These are phyloP conservation scores for Stevia rebaudiana DNA, from an alignment of 140 eudicot species.

Conservation along the genomic window DNA sequence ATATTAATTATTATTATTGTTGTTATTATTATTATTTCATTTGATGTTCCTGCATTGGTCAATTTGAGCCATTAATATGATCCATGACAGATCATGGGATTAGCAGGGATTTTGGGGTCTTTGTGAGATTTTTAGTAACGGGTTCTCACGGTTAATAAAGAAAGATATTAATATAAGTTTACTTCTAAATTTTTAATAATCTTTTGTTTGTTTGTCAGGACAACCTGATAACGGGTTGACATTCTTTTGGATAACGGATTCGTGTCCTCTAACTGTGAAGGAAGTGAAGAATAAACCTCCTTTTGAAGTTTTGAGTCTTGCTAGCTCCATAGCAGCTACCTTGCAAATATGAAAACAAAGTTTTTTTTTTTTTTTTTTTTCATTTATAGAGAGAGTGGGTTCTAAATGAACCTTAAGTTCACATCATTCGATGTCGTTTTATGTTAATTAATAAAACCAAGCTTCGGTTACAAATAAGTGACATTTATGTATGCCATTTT, in stretches of 20 bases:
- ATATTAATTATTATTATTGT: not conserved
- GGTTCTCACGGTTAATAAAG: no score
- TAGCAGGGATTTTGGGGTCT: not conserved
- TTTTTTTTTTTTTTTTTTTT: not conserved
- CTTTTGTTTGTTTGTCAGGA: constrained; percentile 34
- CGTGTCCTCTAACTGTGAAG: constrained; percentile 84
- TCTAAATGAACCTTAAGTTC: constrained; percentile 17
- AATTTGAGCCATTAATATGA: not conserved
- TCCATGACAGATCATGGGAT: not conserved
- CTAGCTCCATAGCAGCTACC: constrained; percentile 84
- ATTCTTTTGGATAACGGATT: constrained; percentile 95
- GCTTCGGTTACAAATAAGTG: constrained; percentile 1
- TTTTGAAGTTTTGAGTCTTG: constrained; percentile 85
- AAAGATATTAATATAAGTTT: not conserved
- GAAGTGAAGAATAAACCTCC: constrained; percentile 82
- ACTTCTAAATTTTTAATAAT: not conserved
- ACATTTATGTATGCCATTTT: constrained; percentile 7
- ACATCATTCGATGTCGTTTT: constrained; percentile 4
- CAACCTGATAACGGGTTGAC: constrained; percentile 63
- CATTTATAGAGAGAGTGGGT: constrained; percentile 26
- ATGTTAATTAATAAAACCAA: constrained; percentile 20
- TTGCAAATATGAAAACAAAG: constrained; percentile 49
- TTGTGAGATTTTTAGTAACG: no score
- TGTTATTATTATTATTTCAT: not conserved
- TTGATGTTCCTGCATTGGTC: not conserved